Base-by-base conservation (phyloP, 2,329 filamentous ascomycete species). In the Apiospora kogelbergensis region DNA sequence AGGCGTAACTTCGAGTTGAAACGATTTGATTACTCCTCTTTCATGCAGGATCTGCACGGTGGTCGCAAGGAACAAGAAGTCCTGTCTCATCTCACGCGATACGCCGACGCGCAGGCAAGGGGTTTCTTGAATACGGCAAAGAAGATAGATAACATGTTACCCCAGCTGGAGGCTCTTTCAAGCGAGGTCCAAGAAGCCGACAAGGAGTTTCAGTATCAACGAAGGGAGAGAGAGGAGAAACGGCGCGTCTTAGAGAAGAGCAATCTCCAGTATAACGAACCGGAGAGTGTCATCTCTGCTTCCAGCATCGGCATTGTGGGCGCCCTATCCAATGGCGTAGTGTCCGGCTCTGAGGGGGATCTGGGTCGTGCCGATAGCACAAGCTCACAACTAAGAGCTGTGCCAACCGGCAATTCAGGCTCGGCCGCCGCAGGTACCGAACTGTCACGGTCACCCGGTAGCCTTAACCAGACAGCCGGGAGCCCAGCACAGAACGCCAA, bases 21-120 rank as follows among this genome's bases (percentile, higher is more conserved):
- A 83, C 91, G 97, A 11, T 99, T 99, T 76, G 97, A 99, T 80
- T 99, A 99, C 79, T 98, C 95, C 3, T 97, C 94, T 17, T 99
- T 98, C 78, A 97, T 99, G 93, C 95, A 98, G 76, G 96, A 99
- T 83, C 86, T 99, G n/a, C 96, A 98, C 72, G 96, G 96, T 40
- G 96, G 96, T n/a, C 91, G 96, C 71, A 99, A 98, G 79, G 96
- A 99, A 76, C 96, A 98, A 77, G 96, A 99, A 79, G 93, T 99
- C 5, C 82, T 99, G 40, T 98, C 95, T 1, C 93, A 98, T 77
- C 85, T 99, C 41, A 99, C 96, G 1, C 95, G 92, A 78, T 99
- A 95, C 78, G 97, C 97, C 11, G 94, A 97, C 78, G 90, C 91
- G 3, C 96, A 99, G 78, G 93, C 96, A 20, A 91, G 89, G 75